Evolutionary conservation across 2,329 filamentous ascomycete genomes (phyloP).

Genomic region (Fusarium foetens): DNA sequence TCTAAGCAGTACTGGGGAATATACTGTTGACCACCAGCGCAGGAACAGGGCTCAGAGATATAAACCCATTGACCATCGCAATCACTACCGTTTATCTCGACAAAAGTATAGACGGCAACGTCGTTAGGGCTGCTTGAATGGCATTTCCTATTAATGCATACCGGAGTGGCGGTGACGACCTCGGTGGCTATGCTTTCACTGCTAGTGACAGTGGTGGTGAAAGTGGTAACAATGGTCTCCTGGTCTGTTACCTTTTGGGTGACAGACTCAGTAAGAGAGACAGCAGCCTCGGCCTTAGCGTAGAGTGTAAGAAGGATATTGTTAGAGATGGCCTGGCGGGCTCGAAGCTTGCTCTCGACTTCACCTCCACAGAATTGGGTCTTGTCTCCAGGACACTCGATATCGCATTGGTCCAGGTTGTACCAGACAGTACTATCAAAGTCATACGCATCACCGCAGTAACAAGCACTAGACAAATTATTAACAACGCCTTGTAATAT

Average conservation of each 20-base stretch:
- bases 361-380: constrained; percentile 37
- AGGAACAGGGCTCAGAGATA: constrained; percentile 26
- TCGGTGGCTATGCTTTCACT: not conserved
- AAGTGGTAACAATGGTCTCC: not conserved
- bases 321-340: constrained; percentile 15
- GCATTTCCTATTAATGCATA: constrained; percentile 31
- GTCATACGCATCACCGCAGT: constrained; percentile 34
- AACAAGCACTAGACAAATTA: constrained; percentile 22
- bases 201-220: not conserved
- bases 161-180: constrained; percentile 19
- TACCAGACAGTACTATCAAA: not conserved
- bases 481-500: accelerated
- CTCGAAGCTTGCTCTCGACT: constrained; percentile 8
- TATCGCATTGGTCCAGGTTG: constrained; percentile 11
- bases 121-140: not conserved
- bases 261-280: not conserved
- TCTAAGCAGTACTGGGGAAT: constrained; percentile 26
- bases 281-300: accelerated
- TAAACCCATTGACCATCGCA: constrained; percentile 32
- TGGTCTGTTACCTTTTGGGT: not conserved
- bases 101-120: constrained; percentile 29
- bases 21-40: constrained; percentile 30
- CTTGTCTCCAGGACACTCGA: constrained; percentile 36
- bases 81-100: constrained; percentile 26
- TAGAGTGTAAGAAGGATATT: not conserved